phyloP scores from a whole-genome alignment of 2,329 filamentous ascomycete species.

The Xenoacremonium recifei region DNA sequence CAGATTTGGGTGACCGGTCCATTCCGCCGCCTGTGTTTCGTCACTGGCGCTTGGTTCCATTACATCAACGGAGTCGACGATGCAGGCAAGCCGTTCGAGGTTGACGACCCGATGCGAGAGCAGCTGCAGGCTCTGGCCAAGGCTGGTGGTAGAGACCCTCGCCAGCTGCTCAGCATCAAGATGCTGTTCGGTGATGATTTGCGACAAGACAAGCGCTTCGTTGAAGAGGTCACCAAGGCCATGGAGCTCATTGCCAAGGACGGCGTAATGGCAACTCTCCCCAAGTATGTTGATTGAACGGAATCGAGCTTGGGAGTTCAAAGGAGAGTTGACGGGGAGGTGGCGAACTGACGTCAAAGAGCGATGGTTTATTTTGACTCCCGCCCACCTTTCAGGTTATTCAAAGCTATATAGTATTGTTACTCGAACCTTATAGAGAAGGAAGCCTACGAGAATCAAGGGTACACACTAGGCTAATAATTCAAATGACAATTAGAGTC shows the following conservation, averaged over 20 bases:
- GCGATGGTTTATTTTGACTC: no score
- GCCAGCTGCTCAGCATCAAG: conserved; percentile 42
- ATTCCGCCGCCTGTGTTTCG: conserved; percentile 47
- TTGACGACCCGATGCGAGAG: conserved; percentile 49
- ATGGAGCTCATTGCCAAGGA: conserved; percentile 46
- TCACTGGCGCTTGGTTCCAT: conserved; percentile 48
- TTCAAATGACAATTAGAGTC: no score
- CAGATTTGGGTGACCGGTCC: conserved; percentile 44
- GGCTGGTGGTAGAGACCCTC: conserved; percentile 41
- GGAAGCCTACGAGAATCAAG: no score
- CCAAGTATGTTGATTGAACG: conserved; percentile 42
- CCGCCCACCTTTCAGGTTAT: no score
- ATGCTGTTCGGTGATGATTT: conserved; percentile 51
- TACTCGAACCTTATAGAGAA: no score
- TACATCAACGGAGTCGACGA: conserved; percentile 52
- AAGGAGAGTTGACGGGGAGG: no score
- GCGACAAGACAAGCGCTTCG: conserved; percentile 45
- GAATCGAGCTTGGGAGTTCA: no score
- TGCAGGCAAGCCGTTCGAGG: conserved; percentile 37
- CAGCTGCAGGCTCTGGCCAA: conserved; percentile 45
- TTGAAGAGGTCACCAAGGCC: conserved; percentile 44
- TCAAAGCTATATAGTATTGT: no score
- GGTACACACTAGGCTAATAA: no score
- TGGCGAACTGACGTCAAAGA: no score
- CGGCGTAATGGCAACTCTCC: conserved; percentile 47